A percentile compares a stretch with the other conserved stretches of the same genome.
Evolutionary conservation across 2,329 filamentous ascomycete species (phyloP).

Genomic region (Clonostachys chloroleuca): DNA sequence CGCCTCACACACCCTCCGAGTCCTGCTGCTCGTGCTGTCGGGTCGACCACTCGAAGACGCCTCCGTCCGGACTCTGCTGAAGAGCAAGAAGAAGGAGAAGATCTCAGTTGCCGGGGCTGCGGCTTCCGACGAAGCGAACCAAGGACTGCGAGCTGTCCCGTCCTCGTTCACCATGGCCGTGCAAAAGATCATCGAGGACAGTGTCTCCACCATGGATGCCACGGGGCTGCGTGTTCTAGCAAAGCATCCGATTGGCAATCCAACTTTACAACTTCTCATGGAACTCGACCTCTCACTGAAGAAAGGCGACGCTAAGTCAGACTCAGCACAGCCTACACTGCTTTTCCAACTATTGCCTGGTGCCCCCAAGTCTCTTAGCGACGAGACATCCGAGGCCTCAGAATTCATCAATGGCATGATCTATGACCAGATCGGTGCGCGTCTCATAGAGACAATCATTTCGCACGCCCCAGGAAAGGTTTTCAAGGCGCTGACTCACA

Average conservation of each 20-base stretch:
- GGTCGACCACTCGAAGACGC: constrained; percentile 73
- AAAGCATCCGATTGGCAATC: constrained; percentile 86
- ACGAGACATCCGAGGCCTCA: constrained; percentile 67
- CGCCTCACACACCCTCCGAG: constrained; percentile 85
- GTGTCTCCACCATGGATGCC: constrained; percentile 69
- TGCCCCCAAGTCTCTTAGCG: constrained; percentile 63
- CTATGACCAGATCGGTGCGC: constrained; percentile 87
- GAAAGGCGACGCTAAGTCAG: constrained; percentile 41
- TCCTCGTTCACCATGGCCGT: constrained; percentile 72
- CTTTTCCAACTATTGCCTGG: constrained; percentile 77
- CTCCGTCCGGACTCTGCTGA: constrained; percentile 68
- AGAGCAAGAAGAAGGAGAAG: constrained; percentile 90
- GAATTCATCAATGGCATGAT: constrained; percentile 81
- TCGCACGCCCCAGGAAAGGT: constrained; percentile 77
- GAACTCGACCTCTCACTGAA: constrained; percentile 79
- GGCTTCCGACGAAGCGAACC: constrained; percentile 40
- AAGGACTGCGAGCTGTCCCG: constrained; percentile 59
- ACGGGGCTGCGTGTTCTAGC: constrained; percentile 80
- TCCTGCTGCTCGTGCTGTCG: constrained; percentile 80
- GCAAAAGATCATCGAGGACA: constrained; percentile 77
- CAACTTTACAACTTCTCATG: constrained; percentile 84
- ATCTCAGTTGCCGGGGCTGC: constrained; percentile 56
- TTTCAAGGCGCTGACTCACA: constrained; percentile 83
- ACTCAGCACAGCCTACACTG: constrained; percentile 45
- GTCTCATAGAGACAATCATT: constrained; percentile 83